phyloP scores from a whole-genome alignment of 805 yeast genomes.

The Maudiozyma barnettii region DNA sequence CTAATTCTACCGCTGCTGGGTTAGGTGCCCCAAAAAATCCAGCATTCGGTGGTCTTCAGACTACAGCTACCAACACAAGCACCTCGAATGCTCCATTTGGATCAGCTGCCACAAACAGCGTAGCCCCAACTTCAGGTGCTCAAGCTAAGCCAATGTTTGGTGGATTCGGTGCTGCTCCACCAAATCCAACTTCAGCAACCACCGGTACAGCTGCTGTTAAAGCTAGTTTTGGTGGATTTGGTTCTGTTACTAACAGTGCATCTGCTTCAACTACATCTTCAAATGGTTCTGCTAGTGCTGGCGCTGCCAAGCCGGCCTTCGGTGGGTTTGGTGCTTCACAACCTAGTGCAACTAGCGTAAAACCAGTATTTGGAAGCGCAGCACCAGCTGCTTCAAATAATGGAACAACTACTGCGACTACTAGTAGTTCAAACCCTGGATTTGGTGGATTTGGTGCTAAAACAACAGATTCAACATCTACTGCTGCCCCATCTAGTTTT shows the following conservation, averaged over 20 bases:
- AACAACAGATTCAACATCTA: neutral
- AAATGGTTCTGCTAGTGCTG: neutral
- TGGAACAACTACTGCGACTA: neutral
- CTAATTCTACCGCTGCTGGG: neutral
- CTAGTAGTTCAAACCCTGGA: neutral
- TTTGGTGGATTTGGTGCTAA: conserved; percentile 1
- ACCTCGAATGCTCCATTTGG: neutral
- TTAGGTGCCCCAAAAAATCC: neutral
- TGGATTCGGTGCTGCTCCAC: conserved; percentile 7
- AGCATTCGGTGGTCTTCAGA: neutral
- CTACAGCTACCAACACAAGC: neutral
- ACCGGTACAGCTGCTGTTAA: neutral
- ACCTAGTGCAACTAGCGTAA: neutral
- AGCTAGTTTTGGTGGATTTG: conserved; percentile 2
- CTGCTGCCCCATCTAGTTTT: neutral
- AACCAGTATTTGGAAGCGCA: neutral
- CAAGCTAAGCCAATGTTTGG: conserved; percentile 6
- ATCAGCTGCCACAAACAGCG: neutral
- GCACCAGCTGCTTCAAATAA: neutral
- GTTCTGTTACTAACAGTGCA: conserved; percentile 12
- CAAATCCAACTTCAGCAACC: neutral
- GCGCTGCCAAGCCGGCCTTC: conserved; percentile 4
- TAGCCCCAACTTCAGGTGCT: conserved; percentile 3
- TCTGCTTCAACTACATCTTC: neutral
- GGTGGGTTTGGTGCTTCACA: conserved; percentile 3